Percentiles rank a stretch among this genome's conserved stretches.
phyloP scores from a whole-genome alignment of 345 rosid genomes.

The Melastoma malabathricum region DNA sequence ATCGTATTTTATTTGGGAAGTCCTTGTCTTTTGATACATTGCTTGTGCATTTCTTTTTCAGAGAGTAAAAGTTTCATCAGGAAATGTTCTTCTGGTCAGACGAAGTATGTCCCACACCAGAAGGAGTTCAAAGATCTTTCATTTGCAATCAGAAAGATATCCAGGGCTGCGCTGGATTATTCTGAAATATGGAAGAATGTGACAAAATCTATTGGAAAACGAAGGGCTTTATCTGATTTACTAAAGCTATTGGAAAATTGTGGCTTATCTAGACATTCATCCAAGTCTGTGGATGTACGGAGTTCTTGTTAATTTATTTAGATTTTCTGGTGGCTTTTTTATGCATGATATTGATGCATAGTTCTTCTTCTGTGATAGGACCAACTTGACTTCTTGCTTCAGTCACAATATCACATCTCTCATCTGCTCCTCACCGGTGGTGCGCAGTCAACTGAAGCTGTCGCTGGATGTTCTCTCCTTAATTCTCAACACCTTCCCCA shows the following conservation, averaged over 20 bases:
- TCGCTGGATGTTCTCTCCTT: conserved; percentile 13
- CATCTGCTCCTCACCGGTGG: conserved; percentile 39
- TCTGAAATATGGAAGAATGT: conserved; percentile 57
- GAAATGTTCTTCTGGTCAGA: conserved; percentile 12
- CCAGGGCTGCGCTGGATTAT: conserved; percentile 30
- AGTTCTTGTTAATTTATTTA: background rate
- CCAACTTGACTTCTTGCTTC: conserved; percentile 37
- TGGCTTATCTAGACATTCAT: conserved; percentile 74
- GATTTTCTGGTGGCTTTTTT: conserved; percentile 2
- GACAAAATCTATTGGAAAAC: conserved; percentile 43
- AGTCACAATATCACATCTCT: conserved; percentile 47
- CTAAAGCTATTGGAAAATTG: conserved; percentile 55
- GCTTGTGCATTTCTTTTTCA: conserved; percentile 12
- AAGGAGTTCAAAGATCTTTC: conserved; percentile 44
- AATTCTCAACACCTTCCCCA: conserved; percentile 14
- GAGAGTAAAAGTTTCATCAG: conserved; percentile 14
- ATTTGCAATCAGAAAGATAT: conserved; percentile 38
- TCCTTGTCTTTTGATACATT: background rate
- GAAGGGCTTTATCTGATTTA: conserved; percentile 56
- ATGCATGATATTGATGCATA: conserved; percentile 7
- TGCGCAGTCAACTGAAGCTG: conserved; percentile 19
- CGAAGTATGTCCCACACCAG: conserved; percentile 13
- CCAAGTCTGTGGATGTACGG: conserved; percentile 47
- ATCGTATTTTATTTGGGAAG: background rate
- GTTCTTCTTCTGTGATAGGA: conserved; percentile 17